phyloP scores from a whole-genome alignment of 2,329 filamentous ascomycete genomes.

The Claviceps sp. region DNA sequence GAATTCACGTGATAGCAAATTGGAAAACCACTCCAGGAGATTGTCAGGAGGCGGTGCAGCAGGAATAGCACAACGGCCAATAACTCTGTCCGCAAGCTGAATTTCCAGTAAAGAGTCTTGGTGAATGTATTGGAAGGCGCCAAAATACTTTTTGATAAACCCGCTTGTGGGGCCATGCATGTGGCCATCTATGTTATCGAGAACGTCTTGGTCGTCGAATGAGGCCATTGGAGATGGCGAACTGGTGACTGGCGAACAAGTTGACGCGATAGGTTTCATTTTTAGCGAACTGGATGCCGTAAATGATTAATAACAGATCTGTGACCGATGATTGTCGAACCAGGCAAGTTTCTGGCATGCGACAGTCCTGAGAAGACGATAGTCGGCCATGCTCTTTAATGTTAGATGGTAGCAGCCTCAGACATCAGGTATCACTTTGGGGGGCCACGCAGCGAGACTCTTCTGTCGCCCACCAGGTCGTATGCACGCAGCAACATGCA shows the following conservation, averaged over 20 bases:
- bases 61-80: neutral
- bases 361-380: too few relatives aligned
- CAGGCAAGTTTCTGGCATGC: too few relatives aligned
- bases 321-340: too few relatives aligned
- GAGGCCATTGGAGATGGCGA: neutral
- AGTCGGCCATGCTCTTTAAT: too few relatives aligned
- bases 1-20: conserved; percentile 5
- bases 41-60: neutral
- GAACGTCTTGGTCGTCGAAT: neutral
- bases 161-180: conserved; percentile 10
- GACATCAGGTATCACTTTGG: too few relatives aligned
- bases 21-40: conserved; percentile 9
- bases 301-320: neutral
- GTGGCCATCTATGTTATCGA: neutral
- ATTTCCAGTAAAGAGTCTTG: conserved; percentile 7
- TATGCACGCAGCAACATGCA: too few relatives aligned
- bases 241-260: neutral
- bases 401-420: too few relatives aligned
- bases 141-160: conserved; percentile 9
- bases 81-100: neutral
- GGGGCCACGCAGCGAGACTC: too few relatives aligned
- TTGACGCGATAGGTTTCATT: neutral
- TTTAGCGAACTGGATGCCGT: neutral
- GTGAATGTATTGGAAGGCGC: conserved; percentile 5
- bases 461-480: too few relatives aligned